These are phyloP conservation scores for Tricholoma terreum DNA, from an alignment of 768 basidiomycete species.

Conservation along the genomic window DNA sequence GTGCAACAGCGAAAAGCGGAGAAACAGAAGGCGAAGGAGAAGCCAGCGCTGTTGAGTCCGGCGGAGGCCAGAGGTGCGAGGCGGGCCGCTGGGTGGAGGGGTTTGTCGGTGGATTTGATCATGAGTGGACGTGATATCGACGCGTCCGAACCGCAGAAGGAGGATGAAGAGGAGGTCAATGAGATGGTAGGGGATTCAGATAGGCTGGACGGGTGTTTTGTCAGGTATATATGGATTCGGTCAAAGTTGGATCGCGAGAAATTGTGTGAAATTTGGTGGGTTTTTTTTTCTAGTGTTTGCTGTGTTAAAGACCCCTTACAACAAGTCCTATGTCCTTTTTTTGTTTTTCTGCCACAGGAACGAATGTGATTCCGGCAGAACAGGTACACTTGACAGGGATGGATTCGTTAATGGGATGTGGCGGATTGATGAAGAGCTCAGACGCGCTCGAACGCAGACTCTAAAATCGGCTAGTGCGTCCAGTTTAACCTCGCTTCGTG, in stretches of 20 bases:
- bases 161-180: conserved; percentile 26
- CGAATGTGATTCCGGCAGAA: conserved; percentile 58
- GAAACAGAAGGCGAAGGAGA: conserved; percentile 28
- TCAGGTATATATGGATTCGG: conserved; percentile 60
- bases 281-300: conserved; percentile 3
- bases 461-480: conserved; percentile 29
- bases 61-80: conserved; percentile 41
- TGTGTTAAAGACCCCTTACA: neutral
- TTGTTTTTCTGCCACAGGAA: conserved; percentile 42
- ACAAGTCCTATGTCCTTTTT: neutral
- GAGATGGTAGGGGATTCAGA: conserved; percentile 40
- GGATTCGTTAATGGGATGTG: conserved; percentile 79
- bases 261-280: conserved; percentile 67
- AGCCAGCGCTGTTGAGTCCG: conserved; percentile 32
- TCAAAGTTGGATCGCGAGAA: conserved; percentile 53
- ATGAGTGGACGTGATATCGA: conserved; percentile 33
- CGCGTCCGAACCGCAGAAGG: conserved; percentile 7
- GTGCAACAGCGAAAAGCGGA: conserved; percentile 44
- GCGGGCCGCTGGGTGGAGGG: conserved; percentile 73
- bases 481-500: conserved; percentile 21
- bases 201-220: conserved; percentile 50
- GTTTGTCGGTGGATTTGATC: conserved; percentile 65
- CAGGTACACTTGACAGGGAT: conserved; percentile 62
- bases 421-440: conserved; percentile 81
- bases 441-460: conserved; percentile 48